These are phyloP conservation scores for Acer saccharum DNA, from an alignment of 345 rosid genomes.

Conservation along the genomic window DNA sequence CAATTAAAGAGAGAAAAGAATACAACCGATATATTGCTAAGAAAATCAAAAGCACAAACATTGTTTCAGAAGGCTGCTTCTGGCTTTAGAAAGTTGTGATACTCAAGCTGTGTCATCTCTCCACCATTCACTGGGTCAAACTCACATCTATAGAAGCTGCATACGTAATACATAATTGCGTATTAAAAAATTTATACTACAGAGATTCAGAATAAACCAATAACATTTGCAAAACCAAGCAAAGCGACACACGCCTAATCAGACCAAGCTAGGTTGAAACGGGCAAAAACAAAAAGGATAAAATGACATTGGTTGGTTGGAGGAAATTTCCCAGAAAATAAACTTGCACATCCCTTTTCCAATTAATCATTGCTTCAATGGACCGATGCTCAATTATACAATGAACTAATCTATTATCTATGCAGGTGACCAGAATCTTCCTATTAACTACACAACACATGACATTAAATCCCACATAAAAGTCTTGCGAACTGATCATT, in stretches of 20 bases:
- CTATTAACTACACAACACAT: not conserved
- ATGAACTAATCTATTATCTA: no score
- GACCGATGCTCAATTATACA: no score
- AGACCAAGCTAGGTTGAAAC: not conserved
- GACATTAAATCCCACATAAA: not conserved
- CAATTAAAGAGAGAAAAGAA: not conserved
- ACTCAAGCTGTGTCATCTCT: constrained; percentile 87
- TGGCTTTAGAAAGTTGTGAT: constrained; percentile 82
- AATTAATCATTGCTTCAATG: no score
- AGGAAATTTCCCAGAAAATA: not conserved
- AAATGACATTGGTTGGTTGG: not conserved
- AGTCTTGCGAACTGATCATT: not conserved
- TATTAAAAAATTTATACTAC: not conserved
- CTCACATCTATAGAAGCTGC: constrained; percentile 90
- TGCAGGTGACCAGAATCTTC: not conserved
- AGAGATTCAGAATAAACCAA: not conserved
- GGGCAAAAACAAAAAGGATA: not conserved
- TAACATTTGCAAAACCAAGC: no score
- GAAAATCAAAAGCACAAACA: not conserved
- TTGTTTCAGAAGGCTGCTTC: constrained; percentile 52
- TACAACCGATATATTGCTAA: not conserved
- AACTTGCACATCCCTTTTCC: no score
- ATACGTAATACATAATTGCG: constrained; percentile 17
- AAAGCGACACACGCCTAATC: not conserved
- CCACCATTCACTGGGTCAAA: constrained; percentile 91